Evolutionary conservation across 805 yeast species (phyloP).

Genomic region (Kodamaea leandrae): DNA sequence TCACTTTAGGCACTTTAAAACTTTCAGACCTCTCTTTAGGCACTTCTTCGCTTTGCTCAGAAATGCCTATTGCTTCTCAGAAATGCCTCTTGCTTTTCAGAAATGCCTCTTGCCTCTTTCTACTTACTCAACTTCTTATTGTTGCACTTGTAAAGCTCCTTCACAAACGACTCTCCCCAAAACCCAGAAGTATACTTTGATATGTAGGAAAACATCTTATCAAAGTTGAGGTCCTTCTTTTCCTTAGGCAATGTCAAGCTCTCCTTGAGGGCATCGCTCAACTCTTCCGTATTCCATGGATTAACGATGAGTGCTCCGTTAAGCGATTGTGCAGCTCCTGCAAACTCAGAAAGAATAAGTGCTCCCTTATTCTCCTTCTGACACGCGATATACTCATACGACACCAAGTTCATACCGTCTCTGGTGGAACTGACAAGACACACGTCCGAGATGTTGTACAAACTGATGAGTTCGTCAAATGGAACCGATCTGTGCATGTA

Average conservation of each 20-base stretch:
- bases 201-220: conserved; percentile 80
- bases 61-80: not conserved
- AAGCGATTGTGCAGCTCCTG: conserved; percentile 98
- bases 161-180: conserved; percentile 97
- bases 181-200: conserved; percentile 91
- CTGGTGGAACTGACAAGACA: conserved; percentile 92
- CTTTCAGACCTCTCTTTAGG: too few species aligned
- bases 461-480: conserved; percentile 86
- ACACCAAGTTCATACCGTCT: conserved; percentile 97
- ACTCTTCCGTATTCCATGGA: conserved; percentile 98
- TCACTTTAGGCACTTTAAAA: too few species aligned
- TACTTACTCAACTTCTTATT: not conserved
- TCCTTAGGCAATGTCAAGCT: conserved; percentile 83
- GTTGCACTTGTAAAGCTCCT: conserved; percentile 59
- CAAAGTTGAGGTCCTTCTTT: conserved; percentile 73
- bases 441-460: conserved; percentile 82
- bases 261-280: conserved; percentile 81
- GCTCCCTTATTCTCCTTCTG: conserved; percentile 85
- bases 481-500: conserved; percentile 90
- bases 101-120: not conserved
- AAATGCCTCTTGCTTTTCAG: not conserved
- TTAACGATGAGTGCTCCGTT: conserved; percentile 93
- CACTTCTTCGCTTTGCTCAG: too few species aligned
- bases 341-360: conserved; percentile 86
- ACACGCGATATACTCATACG: conserved; percentile 95